Evolutionary conservation across 257 asterid species (phyloP).

Genomic region (Nicotiana otophora): DNA sequence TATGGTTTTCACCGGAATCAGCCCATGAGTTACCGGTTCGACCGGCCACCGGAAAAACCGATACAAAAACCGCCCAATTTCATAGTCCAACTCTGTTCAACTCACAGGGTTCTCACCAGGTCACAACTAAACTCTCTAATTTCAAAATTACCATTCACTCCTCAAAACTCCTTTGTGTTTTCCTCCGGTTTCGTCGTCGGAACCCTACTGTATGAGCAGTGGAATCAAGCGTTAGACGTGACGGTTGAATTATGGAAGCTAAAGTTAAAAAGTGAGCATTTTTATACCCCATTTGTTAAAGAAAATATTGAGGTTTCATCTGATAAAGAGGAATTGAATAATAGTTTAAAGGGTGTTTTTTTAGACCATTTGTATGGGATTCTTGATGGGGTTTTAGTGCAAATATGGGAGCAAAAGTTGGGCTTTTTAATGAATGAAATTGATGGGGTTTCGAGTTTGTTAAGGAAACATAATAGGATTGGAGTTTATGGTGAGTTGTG

Average conservation of each 20-base stretch:
- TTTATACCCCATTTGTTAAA: constrained; percentile 37
- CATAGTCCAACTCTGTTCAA: constrained; percentile 34
- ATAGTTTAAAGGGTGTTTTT: constrained; percentile 39
- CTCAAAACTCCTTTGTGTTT: constrained; percentile 21
- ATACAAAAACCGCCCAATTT: constrained; percentile 35
- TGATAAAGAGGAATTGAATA: constrained; percentile 56
- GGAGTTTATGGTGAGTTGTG: constrained; percentile 12
- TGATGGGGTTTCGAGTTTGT: neutral
- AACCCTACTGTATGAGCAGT: constrained; percentile 49
- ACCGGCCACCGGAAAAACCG: constrained; percentile 31
- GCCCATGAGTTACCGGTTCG: constrained; percentile 21
- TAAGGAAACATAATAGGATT: constrained; percentile 9
- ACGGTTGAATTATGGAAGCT: constrained; percentile 58
- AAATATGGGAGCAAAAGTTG: constrained; percentile 40
- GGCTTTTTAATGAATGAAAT: constrained; percentile 23
- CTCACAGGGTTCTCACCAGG: constrained; percentile 1
- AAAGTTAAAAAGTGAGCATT: constrained; percentile 26
- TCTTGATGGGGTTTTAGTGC: constrained; percentile 38
- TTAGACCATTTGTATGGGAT: constrained; percentile 35
- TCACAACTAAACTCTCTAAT: constrained; percentile 25
- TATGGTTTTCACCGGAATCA: constrained; percentile 5
- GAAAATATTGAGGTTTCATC: constrained; percentile 42
- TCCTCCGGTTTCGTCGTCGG: constrained; percentile 16
- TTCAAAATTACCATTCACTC: constrained; percentile 28
- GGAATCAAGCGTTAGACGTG: constrained; percentile 59